Conservation (phyloP, 257 asterid species). For the Solanum bukasovii region DNA sequence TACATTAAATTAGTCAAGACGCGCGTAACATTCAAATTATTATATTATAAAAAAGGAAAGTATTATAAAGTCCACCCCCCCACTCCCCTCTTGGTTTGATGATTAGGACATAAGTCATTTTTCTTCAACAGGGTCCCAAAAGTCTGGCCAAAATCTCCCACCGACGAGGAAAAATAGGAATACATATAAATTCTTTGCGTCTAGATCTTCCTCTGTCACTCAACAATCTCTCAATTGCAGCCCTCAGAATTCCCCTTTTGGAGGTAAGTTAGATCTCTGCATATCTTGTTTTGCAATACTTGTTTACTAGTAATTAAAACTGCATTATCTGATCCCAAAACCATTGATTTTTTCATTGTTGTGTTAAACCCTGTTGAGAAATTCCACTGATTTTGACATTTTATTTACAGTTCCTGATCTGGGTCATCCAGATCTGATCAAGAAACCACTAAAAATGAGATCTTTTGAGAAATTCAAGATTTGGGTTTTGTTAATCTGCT, state of each 20-base stretch:
- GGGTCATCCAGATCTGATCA: conserved; percentile 44
- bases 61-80: neutral
- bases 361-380: neutral
- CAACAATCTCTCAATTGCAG: neutral
- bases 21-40: too few species aligned
- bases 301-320: neutral
- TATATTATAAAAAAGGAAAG: neutral
- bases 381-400: conserved; percentile 11
- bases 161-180: neutral
- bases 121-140: neutral
- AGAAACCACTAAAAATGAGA: conserved; percentile 40
- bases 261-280: neutral
- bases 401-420: conserved; percentile 28
- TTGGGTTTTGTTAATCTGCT: conserved; percentile 39
- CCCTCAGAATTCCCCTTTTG: neutral
- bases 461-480: conserved; percentile 40
- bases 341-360: neutral
- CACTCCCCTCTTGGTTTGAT: neutral
- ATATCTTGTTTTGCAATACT: neutral
- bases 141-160: neutral
- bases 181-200: neutral
- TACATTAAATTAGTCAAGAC: neutral
- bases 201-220: neutral
- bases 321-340: neutral
- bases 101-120: neutral